Conservation (phyloP, 2,329 filamentous ascomycete species). For the Colletotrichum navitas region DNA sequence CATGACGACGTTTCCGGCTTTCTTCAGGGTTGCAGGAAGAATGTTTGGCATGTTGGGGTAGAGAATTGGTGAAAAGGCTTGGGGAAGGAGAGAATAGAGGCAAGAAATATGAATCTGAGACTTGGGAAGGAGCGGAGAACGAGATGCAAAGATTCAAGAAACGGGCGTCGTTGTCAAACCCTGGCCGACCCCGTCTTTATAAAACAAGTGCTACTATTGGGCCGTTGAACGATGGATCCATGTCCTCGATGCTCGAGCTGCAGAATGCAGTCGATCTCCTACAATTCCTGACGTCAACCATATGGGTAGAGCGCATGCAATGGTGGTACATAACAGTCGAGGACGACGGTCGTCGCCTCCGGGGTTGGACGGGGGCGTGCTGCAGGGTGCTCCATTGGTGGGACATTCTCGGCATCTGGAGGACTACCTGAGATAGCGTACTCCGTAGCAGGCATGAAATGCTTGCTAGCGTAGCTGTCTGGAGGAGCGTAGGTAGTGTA, state of each 20-base stretch:
- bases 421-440: too few species aligned
- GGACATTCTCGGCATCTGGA: background rate
- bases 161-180: background rate
- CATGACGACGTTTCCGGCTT: conserved; percentile 57
- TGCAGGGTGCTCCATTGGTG: conserved; percentile 19
- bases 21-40: conserved; percentile 52
- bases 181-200: background rate
- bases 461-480: background rate
- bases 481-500: background rate
- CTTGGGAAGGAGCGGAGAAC: background rate
- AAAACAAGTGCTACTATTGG: conserved; percentile 10
- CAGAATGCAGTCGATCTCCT: background rate
- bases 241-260: background rate
- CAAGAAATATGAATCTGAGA: background rate
- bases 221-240: background rate
- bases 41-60: conserved; percentile 39
- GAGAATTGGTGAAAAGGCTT: background rate
- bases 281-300: conserved; percentile 32
- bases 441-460: background rate
- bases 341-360: background rate
- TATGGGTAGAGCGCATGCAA: background rate
- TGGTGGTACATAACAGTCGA: background rate
- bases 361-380: conserved; percentile 8
- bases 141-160: background rate
- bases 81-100: background rate